Evolutionary conservation across 768 basidiomycete species (phyloP), one percentile per base, ranked within the genome.

Genomic region (Harrya chromipes): DNA sequence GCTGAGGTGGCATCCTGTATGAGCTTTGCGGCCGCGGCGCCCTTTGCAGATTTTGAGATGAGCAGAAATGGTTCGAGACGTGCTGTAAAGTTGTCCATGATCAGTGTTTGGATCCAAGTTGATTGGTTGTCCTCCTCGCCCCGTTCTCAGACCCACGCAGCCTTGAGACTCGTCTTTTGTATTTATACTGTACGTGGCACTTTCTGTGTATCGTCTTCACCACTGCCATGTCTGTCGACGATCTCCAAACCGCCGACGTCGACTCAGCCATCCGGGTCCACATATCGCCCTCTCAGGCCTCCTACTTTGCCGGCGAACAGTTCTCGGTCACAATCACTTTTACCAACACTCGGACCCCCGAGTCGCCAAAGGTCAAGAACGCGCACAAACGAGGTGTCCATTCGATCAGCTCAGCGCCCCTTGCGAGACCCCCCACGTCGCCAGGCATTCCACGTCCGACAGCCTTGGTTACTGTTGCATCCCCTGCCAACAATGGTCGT

Each of bases 221-320:
- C 14, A 9, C 24, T 14, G 20, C 1, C 49, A 64, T 64, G 64
- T 61, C 61, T 16, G 13, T 19, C 8, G 54, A 58, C 47, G 55
- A 58, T 35, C 47, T 47, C 46, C 12, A 50, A 10, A 29, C 52
- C 6, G 43, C 29, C 26, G 63, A 58, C 52, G 24, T 58, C 40
- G 80, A 81, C 43, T 72, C 78, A 13, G 74, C 75, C 37, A 76
- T 90, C 5, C 82, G 85, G 33, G 82, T 90, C 34, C 77, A 81
- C 23, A 84, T 89, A 19, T 79, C 80, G 0, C 94, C 94, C 2
- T 77, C 87, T 0, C 87, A 93, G 54, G 87, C 90, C 0, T 90
- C 92, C 0, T 97, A 87, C 70, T 97, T 94, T 66, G 91, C 94
- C 0, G 94, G 94, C 49, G 94, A 97, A 68, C 73, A 80, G 0